Evolutionary conservation across 2,329 filamentous ascomycete species (phyloP).

Genomic region (Aurifilum marmelostoma): DNA sequence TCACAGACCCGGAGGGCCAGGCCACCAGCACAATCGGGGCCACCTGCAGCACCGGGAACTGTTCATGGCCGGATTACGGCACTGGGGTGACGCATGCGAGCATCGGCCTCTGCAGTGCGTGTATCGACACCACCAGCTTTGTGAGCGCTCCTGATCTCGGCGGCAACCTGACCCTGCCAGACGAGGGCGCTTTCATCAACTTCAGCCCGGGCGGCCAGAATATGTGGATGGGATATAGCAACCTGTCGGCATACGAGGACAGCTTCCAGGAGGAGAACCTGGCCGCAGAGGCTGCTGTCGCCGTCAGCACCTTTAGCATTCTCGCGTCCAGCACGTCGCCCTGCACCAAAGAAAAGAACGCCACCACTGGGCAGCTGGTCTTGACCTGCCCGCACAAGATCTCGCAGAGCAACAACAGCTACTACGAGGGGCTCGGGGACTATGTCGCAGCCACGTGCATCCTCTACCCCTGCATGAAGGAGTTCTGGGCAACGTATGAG

Average conservation of each 20-base stretch:
- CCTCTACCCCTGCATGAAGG: conserved; percentile 31
- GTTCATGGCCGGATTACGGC: conserved; percentile 32
- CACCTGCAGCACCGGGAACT: conserved; percentile 34
- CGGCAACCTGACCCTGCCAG: conserved; percentile 32
- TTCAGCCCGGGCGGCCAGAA: conserved; percentile 23
- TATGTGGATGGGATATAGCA: conserved; percentile 29
- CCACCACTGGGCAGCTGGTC: conserved; percentile 15
- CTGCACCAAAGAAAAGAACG: conserved; percentile 23
- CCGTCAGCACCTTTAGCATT: conserved; percentile 33
- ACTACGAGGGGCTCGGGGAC: conserved; percentile 6
- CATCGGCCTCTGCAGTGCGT: conserved; percentile 35
- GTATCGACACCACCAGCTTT: conserved; percentile 33
- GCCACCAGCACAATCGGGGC: conserved; percentile 31
- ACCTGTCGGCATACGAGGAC: conserved; percentile 29
- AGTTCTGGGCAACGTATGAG: conserved; percentile 23
- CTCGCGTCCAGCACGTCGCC: conserved; percentile 30
- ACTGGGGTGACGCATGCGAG: conserved; percentile 34
- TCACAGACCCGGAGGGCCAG: conserved; percentile 34
- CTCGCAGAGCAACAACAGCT: conserved; percentile 7
- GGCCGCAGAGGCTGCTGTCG: conserved; percentile 15
- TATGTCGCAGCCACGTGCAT: conserved; percentile 28
- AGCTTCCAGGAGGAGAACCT: conserved; percentile 31
- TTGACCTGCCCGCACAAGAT: conserved; percentile 31
- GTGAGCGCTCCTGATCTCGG: conserved; percentile 19
- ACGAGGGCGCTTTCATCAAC: conserved; percentile 30